Evolutionary conservation across 202 grass and related monocot species (phyloP).

Genomic region (Brachypodium distachyon): DNA sequence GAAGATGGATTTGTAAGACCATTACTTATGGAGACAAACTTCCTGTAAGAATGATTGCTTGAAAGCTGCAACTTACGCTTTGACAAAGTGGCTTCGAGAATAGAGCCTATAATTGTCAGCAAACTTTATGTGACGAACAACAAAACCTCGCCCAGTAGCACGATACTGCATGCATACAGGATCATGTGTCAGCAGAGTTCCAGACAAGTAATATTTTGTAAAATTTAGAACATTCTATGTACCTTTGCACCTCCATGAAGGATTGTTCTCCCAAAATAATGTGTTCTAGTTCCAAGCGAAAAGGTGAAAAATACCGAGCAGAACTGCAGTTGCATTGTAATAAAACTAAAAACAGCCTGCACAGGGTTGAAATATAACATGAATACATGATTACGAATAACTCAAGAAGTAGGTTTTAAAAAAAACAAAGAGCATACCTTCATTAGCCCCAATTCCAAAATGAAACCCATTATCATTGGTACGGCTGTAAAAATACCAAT

Average conservation of each 20-base stretch:
- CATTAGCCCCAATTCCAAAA: constrained; percentile 74
- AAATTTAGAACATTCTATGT: constrained; percentile 1
- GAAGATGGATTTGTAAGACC: background rate
- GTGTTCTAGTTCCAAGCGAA: constrained; percentile 94
- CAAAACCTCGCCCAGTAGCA: constrained; percentile 94
- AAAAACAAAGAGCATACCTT: constrained; percentile 43
- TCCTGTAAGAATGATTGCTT: background rate
- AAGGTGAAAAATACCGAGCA: constrained; percentile 98
- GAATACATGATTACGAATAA: background rate
- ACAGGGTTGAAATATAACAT: constrained; percentile 9
- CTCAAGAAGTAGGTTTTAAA: constrained; percentile 12
- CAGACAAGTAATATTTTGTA: constrained; percentile 4
- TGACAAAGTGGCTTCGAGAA: constrained; percentile 96
- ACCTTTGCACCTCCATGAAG: constrained; percentile 97
- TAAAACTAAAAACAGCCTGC: constrained; percentile 86
- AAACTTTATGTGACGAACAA: constrained; percentile 89
- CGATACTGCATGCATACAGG: constrained; percentile 67
- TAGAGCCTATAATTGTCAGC: constrained; percentile 95
- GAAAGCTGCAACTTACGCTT: constrained; percentile 66
- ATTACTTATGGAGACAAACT: background rate
- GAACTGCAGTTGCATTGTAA: constrained; percentile 94
- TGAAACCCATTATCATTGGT: constrained; percentile 95
- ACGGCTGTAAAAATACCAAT: constrained; percentile 97
- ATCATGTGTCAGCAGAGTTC: constrained; percentile 2
- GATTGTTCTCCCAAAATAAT: constrained; percentile 98